Evolutionary conservation across 768 basidiomycete genomes (phyloP), one percentile per base, ranked within the genome.

Genomic region (Suillus discolor): DNA sequence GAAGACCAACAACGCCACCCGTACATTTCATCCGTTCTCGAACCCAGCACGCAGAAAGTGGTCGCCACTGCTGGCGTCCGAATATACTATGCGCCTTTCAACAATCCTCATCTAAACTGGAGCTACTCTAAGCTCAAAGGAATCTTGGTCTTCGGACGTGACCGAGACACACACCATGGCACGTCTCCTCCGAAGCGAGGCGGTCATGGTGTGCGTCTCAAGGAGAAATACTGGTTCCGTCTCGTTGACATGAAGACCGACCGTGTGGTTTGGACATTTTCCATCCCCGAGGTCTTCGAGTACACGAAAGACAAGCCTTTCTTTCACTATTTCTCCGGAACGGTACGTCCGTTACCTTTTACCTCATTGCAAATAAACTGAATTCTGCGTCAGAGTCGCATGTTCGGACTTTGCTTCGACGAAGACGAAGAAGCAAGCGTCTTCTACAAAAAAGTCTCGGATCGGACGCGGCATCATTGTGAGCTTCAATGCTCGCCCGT

Each of bases 291-390:
- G 54, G 78, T 79, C 57, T 84, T 90, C 70, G 83, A 88, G 62
- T 98, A 96, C 75, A 84, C 86, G 70, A 83, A 90, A 69, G 94
- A 97, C 76, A 87, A 91, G 64, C 92, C 94, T 3, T 97, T 97
- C 80, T 97, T 97, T 79, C 94, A 98, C 76, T 84, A 89, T 45
- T 96, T 97, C 77, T 86, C 89, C 55, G 93, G 92, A 49, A 86
- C 90, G 79, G 96, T 96, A 72, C 74, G 92, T 82, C 4, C 25
- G 6, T 36, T 55, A 61, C 42, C 34, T 64, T 34, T 34, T 69
- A 54, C 16, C 28, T 36, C 61, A 42, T 34, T 61, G 57, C 47
- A 23, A 23, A 49, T 20, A 47, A 16, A 62, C 4, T 28, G 57
- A 47, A 28, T 65, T 45, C 31, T 45, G 36, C 28, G 51, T 13